Conservation (phyloP, 2,329 filamentous ascomycete species). For the Verticillium klebahnii region DNA sequence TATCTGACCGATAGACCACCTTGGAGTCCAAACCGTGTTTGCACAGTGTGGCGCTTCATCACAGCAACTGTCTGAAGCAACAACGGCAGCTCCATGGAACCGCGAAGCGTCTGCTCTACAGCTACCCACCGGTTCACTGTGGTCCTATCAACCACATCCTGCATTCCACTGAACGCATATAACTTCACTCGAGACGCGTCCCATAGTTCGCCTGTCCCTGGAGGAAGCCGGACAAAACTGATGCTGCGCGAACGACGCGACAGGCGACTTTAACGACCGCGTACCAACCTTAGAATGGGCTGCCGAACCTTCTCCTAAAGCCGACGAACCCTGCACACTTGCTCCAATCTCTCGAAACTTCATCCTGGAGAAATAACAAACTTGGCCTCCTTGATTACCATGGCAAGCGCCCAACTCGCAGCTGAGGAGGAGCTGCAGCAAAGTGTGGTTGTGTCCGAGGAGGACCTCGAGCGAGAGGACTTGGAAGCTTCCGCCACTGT, state of each 20-base stretch:
- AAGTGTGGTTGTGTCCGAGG: constrained; percentile 47
- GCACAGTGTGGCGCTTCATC: not conserved
- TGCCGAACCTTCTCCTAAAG: not conserved
- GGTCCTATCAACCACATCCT: no score
- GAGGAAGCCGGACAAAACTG: not conserved
- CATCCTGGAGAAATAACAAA: not conserved
- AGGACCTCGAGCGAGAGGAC: constrained; percentile 34
- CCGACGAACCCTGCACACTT: constrained; percentile 8
- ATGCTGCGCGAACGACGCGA: not conserved
- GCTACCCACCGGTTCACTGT: not conserved
- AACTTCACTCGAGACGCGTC: not conserved
- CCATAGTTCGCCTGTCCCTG: not conserved
- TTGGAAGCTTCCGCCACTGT: constrained; percentile 22
- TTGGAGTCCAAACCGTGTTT: not conserved
- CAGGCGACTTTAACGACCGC: not conserved
- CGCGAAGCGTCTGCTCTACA: not conserved
- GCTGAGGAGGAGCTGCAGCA: constrained; percentile 52
- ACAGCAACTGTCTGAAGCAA: not conserved
- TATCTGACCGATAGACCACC: not conserved
- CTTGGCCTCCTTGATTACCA: constrained; percentile 13
- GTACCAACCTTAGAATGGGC: not conserved
- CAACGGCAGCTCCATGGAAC: not conserved
- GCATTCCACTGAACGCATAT: not conserved
- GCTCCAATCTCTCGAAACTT: not conserved
- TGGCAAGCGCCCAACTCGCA: constrained; percentile 49